Percentiles rank a stretch among this genome's conserved stretches.
Evolutionary conservation across 805 yeast species (phyloP).

Genomic region (Ogataea minuta): DNA sequence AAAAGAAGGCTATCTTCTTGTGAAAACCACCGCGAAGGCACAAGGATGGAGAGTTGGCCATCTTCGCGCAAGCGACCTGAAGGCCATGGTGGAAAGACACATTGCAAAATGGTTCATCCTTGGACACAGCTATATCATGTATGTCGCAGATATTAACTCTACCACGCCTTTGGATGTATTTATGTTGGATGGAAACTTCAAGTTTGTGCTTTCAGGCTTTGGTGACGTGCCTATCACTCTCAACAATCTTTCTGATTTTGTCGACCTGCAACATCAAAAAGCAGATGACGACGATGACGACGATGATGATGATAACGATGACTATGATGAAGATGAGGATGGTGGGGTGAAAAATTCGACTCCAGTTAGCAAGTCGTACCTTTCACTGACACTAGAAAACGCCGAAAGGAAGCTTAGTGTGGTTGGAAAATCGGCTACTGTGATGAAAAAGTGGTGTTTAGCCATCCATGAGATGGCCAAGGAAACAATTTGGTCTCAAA

Average conservation of each 20-base stretch:
- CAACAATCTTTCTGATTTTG: conserved; percentile 18
- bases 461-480: conserved; percentile 69
- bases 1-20: conserved; percentile 81
- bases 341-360: conserved; percentile 25
- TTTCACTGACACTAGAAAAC: conserved; percentile 63
- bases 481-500: conserved; percentile 67
- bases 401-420: conserved; percentile 76
- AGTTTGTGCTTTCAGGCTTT: conserved; percentile 48
- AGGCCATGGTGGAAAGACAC: conserved; percentile 87
- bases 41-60: conserved; percentile 98
- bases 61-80: conserved; percentile 70
- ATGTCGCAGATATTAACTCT: conserved; percentile 81
- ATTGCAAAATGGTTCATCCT: conserved; percentile 90
- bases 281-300: conserved; percentile 35
- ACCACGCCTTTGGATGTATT: conserved; percentile 91
- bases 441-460: conserved; percentile 70
- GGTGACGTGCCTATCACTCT: conserved; percentile 28
- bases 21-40: conserved; percentile 77
- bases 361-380: conserved; percentile 41
- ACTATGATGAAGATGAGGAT: conserved; percentile 34
- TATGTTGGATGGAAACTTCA: conserved; percentile 76
- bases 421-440: conserved; percentile 62
- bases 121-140: conserved; percentile 78
- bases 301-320: conserved; percentile 42
- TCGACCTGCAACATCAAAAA: conserved; percentile 18